Percentiles rank a stretch among this genome's conserved stretches.
These are phyloP conservation scores for Chlamydomonas schloesseri DNA, from an alignment of 139 green algal species.

Conservation along the genomic window DNA sequence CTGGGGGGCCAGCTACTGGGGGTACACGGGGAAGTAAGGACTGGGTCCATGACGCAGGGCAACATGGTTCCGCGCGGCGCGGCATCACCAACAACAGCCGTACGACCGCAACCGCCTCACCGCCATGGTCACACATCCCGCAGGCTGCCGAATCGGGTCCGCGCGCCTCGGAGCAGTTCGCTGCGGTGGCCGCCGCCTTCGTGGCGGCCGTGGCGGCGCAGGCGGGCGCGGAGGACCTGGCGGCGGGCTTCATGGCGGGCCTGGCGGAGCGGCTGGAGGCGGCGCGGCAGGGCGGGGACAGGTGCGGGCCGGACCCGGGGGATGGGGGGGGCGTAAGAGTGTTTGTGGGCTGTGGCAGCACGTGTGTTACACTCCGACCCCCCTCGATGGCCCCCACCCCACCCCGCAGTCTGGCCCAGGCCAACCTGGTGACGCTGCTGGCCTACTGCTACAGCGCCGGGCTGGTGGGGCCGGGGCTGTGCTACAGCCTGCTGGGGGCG, in stretches of 20 bases:
- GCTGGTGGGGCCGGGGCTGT: slow-evolving; percentile 63
- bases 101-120: too few relatives aligned
- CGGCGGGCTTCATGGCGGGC: slow-evolving; percentile 68
- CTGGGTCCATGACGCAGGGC: too few relatives aligned
- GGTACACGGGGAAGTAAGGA: too few relatives aligned
- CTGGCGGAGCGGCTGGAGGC: slow-evolving; percentile 56
- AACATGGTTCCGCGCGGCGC: too few relatives aligned
- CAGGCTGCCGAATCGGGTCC: slow-evolving; percentile 78
- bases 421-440: slow-evolving; percentile 75
- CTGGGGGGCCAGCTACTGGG: too few relatives aligned
- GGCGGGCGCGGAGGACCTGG: slow-evolving; percentile 62
- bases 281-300: slow-evolving; percentile 19
- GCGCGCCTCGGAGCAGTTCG: slow-evolving; percentile 80
- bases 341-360: not conserved
- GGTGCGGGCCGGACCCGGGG: not conserved
- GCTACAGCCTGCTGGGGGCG: slow-evolving; percentile 57
- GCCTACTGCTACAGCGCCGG: slow-evolving; percentile 69
- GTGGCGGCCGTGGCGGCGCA: slow-evolving; percentile 72
- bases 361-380: too few relatives aligned
- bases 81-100: too few relatives aligned
- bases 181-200: slow-evolving; percentile 74
- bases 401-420: slow-evolving; percentile 52
- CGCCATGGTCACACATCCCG: too few relatives aligned
- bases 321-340: too few relatives aligned
- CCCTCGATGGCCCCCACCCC: too few relatives aligned